Evolutionary conservation across 495 filamentous ascomycete genomes (phyloP).

Genomic region (Diplogelasinospora grovesii): DNA sequence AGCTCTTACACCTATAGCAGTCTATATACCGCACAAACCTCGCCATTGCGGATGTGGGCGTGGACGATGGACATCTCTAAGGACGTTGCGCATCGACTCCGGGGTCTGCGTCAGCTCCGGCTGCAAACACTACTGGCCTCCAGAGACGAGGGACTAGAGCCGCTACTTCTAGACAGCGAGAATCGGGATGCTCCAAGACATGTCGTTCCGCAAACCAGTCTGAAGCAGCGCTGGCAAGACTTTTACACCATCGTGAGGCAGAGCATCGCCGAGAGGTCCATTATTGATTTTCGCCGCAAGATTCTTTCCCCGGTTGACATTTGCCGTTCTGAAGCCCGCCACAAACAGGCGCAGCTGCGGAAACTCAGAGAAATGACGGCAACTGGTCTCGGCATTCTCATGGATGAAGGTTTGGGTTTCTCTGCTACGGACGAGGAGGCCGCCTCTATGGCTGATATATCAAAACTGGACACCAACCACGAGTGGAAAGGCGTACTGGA

Average conservation of each 20-base stretch:
- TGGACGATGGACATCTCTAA: constrained; percentile 61
- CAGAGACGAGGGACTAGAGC: too few relatives aligned
- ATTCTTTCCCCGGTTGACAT: constrained; percentile 65
- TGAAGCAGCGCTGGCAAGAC: constrained; percentile 56
- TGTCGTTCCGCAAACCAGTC: too few relatives aligned
- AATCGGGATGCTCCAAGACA: too few relatives aligned
- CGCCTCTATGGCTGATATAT: too few relatives aligned
- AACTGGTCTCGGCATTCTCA: constrained; percentile 77
- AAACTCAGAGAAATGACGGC: constrained; percentile 69
- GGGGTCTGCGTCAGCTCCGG: too few relatives aligned
- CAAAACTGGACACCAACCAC: constrained; percentile 41
- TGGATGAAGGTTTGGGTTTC: constrained; percentile 72
- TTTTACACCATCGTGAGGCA: constrained; percentile 77
- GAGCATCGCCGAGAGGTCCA: constrained; percentile 57
- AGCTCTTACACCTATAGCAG: constrained; percentile 63
- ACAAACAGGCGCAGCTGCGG: constrained; percentile 61
- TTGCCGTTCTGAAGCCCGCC: constrained; percentile 59
- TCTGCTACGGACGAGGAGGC: constrained; percentile 37
- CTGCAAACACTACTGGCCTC: too few relatives aligned
- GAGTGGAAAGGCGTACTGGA: constrained; percentile 68
- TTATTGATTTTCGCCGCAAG: constrained; percentile 51
- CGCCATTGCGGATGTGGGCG: constrained; percentile 61
- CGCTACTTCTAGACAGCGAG: too few relatives aligned
- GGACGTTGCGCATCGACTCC: too few relatives aligned
- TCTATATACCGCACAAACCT: constrained; percentile 76